Evolutionary conservation across 306 rosid species (phyloP).

Genomic region (Prosopis cineraria): DNA sequence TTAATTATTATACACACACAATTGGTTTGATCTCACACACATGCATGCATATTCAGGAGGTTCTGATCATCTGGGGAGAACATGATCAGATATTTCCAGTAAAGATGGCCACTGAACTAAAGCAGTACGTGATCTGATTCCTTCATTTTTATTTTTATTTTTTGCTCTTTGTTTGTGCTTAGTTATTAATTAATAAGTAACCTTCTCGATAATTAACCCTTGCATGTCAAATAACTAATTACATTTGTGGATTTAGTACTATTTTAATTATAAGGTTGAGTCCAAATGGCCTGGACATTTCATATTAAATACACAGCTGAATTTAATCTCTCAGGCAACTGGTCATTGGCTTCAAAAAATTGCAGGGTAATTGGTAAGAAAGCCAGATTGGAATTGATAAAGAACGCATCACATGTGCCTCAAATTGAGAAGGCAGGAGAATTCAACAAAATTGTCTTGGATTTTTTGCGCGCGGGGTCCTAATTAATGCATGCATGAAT

Average conservation of each 20-base stretch:
- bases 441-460: slow-evolving; percentile 64
- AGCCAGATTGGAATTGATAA: slow-evolving; percentile 65
- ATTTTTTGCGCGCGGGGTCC: slow-evolving; percentile 50
- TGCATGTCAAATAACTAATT: neutral
- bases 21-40: neutral
- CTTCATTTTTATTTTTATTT: neutral
- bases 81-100: slow-evolving; percentile 73
- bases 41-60: slow-evolving; percentile 50
- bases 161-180: neutral
- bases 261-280: neutral
- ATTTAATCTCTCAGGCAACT: neutral
- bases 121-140: slow-evolving; percentile 51
- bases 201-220: neutral
- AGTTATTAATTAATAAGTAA: neutral
- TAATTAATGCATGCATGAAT: slow-evolving; percentile 10
- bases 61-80: slow-evolving; percentile 83
- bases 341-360: neutral
- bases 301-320: neutral
- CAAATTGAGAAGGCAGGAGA: slow-evolving; percentile 62
- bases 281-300: neutral
- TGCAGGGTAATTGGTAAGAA: slow-evolving; percentile 70
- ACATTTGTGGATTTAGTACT: neutral
- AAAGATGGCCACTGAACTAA: slow-evolving; percentile 67
- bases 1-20: too few species aligned
- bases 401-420: slow-evolving; percentile 77